Conservation (phyloP, 192 early-diverging fungal genomes). For the Coemansia sp. region DNA sequence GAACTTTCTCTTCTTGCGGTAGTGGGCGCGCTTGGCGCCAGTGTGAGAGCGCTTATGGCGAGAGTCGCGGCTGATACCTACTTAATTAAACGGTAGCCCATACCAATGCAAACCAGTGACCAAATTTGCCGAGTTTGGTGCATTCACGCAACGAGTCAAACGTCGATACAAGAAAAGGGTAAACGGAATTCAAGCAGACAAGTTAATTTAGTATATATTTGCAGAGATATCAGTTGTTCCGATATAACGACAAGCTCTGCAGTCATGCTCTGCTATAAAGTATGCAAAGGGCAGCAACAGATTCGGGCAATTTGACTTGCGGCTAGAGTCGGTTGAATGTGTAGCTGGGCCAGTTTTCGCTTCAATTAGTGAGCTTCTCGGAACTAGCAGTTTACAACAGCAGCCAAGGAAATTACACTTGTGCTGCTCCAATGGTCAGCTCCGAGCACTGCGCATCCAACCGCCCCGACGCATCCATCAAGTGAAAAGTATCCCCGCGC, state of each 20-base stretch:
- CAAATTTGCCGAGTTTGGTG: too few relatives aligned
- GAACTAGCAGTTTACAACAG: not conserved
- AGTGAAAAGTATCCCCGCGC: not conserved
- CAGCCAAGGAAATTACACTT: not conserved
- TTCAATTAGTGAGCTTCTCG: not conserved
- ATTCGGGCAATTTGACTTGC: not conserved
- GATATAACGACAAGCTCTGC: not conserved
- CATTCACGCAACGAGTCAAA: too few relatives aligned
- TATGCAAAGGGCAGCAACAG: not conserved
- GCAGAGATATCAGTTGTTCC: not conserved
- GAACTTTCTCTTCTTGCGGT: slow-evolving; percentile 99
- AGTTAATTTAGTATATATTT: not conserved
- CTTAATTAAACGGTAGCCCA: not conserved
- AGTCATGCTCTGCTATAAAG: not conserved
- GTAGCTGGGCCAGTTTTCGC: not conserved
- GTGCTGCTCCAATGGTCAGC: too few relatives aligned
- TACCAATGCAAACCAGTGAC: too few relatives aligned
- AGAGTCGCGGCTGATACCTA: slow-evolving; percentile 99
- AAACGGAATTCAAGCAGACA: not conserved
- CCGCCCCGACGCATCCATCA: slow-evolving; percentile 18
- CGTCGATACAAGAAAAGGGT: too few relatives aligned
- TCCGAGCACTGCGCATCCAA: not conserved
- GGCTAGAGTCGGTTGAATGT: slow-evolving; percentile 1
- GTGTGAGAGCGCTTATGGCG: slow-evolving; percentile 98
- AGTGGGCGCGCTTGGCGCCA: slow-evolving; percentile 98